Evolutionary conservation across 805 yeast species (phyloP).

Genomic region (Metschnikowia noctiluminum): DNA sequence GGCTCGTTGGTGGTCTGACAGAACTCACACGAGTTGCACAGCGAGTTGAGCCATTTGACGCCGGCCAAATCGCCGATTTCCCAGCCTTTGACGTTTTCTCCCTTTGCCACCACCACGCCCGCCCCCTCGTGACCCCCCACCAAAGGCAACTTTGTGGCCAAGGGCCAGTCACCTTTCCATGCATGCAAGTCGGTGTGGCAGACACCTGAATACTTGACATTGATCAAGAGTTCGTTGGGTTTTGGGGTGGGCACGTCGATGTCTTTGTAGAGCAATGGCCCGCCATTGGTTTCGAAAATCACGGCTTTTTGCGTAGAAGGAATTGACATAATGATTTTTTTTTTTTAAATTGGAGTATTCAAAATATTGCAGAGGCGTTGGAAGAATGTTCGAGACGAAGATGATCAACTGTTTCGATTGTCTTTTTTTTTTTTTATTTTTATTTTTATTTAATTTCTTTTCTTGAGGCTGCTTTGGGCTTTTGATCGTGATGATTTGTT

Average conservation of each 20-base stretch:
- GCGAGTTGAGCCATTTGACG: constrained; percentile 78
- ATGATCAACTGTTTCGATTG: no score
- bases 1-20: constrained; percentile 68
- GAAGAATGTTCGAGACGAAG: no score
- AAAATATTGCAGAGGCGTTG: no score
- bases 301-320: constrained; percentile 73
- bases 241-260: constrained; percentile 79
- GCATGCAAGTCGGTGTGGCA: constrained; percentile 95
- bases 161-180: constrained; percentile 93
- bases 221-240: constrained; percentile 72
- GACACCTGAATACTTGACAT: constrained; percentile 85
- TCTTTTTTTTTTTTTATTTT: no score
- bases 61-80: constrained; percentile 81
- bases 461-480: no score
- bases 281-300: constrained; percentile 62
- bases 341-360: no score
- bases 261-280: constrained; percentile 59
- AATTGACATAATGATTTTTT: constrained; percentile 22
- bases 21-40: constrained; percentile 74
- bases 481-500: no score
- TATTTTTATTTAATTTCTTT: no score
- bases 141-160: constrained; percentile 66
- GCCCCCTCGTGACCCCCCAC: constrained; percentile 93
- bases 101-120: constrained; percentile 77
- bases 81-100: constrained; percentile 64